Conservation (phyloP, 257 asterid genomes). For the Primulina eburnea region DNA sequence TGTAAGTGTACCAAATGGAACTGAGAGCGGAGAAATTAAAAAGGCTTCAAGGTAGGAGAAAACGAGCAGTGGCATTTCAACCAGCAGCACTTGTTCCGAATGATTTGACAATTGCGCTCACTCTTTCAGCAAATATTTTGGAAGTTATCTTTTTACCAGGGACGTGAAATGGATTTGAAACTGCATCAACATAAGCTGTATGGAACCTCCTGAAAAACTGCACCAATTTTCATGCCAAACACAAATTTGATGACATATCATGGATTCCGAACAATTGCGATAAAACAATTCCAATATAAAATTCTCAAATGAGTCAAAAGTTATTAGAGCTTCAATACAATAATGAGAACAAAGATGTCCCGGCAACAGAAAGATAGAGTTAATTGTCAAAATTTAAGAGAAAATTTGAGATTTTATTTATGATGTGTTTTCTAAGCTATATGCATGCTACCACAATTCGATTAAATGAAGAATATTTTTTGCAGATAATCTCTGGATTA, state of each 20-base stretch:
- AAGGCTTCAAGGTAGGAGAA: conserved; percentile 4
- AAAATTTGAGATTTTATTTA: not conserved
- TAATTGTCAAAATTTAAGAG: not conserved
- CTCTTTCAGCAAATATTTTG: conserved; percentile 74
- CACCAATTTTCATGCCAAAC: conserved; percentile 27
- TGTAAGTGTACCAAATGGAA: conserved; percentile 7
- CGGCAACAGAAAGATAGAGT: conserved; percentile 1
- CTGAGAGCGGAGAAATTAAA: conserved; percentile 8
- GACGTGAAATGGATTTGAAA: conserved; percentile 93
- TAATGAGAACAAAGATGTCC: not conserved
- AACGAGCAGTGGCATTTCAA: conserved; percentile 26
- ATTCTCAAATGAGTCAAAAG: not conserved
- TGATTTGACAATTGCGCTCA: conserved; percentile 72
- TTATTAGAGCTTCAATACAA: conserved; percentile 9
- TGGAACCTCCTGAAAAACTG: conserved; percentile 93
- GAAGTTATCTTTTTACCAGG: conserved; percentile 95
- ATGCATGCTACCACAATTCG: not conserved
- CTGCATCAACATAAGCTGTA: conserved; percentile 94
- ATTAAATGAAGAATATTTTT: not conserved
- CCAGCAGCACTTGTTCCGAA: conserved; percentile 64
- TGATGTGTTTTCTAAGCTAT: not conserved
- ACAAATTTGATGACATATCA: conserved; percentile 20
- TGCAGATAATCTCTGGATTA: not conserved
- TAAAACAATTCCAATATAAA: conserved; percentile 1
- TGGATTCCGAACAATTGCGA: conserved; percentile 2